A percentile compares a stretch with the other conserved stretches of the same genome.
Conservation (phyloP, 176 grass and related monocot species). For the Carex scoparia region DNA sequence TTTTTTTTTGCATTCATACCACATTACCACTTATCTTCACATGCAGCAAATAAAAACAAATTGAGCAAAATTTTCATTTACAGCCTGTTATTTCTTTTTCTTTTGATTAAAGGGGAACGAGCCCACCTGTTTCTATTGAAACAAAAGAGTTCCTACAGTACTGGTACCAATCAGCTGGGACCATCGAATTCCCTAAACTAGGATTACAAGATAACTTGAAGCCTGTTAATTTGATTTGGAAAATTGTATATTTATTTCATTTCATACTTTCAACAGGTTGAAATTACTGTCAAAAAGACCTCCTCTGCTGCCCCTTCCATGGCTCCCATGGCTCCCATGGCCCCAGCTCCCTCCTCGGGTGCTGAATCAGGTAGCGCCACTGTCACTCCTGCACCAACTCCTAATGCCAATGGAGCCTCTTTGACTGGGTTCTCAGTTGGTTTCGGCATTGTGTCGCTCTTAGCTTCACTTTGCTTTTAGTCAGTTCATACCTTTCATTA, state of each 20-base stretch:
- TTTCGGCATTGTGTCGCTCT: conserved; percentile 15
- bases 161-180: no score
- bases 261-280: background rate
- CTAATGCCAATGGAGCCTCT: conserved; percentile 28
- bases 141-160: no score
- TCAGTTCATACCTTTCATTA: background rate
- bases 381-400: conserved; percentile 14
- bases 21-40: background rate
- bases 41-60: background rate
- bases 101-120: background rate
- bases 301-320: conserved; percentile 56
- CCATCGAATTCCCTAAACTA: no score
- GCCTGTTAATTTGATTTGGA: background rate
- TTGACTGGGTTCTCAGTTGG: conserved; percentile 15
- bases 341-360: background rate
- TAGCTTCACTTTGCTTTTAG: conserved; percentile 22
- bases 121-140: no score
- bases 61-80: background rate
- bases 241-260: background rate
- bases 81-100: background rate
- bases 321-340: conserved; percentile 13
- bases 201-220: background rate
- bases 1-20: background rate
- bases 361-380: background rate
- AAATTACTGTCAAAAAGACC: background rate